phyloP scores from a whole-genome alignment of 179 eudicot species.

The Actinidia polygama region DNA sequence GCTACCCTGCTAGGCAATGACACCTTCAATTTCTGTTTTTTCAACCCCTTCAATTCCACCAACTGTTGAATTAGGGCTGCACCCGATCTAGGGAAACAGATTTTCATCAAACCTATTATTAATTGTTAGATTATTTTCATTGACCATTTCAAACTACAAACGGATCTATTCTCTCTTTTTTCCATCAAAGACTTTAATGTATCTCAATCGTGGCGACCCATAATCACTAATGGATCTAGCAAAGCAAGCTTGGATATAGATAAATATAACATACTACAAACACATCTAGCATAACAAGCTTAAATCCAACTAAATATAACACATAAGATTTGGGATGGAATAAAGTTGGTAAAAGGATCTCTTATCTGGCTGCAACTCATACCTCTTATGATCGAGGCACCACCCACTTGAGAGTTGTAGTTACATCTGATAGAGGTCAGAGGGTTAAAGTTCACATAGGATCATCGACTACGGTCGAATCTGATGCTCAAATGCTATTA shows the following conservation, averaged over 20 bases:
- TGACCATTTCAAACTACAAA: not conserved
- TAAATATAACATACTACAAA: too few species aligned
- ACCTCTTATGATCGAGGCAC: too few species aligned
- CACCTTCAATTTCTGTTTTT: conserved; percentile 1
- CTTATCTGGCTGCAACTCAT: not conserved
- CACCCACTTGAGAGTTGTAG: too few species aligned
- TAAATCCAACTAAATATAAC: not conserved
- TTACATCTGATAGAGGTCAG: not conserved
- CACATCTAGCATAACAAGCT: not conserved
- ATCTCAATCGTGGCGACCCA: not conserved
- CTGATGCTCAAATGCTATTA: not conserved
- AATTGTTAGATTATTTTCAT: not conserved
- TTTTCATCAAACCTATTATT: not conserved
- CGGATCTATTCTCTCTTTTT: not conserved
- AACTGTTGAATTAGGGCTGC: not conserved
- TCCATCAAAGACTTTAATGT: conserved; percentile 2
- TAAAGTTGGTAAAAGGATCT: not conserved
- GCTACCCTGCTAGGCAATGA: not conserved
- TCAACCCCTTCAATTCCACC: not conserved
- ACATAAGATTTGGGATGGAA: too few species aligned
- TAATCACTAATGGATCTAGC: too few species aligned
- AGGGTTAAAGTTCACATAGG: conserved; percentile 1
- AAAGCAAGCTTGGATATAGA: too few species aligned
- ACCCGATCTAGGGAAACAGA: not conserved
- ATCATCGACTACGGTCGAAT: not conserved